These are phyloP conservation scores for Paramecium sonneborni DNA, from an alignment of 73 alveolate species.

Conservation along the genomic window DNA sequence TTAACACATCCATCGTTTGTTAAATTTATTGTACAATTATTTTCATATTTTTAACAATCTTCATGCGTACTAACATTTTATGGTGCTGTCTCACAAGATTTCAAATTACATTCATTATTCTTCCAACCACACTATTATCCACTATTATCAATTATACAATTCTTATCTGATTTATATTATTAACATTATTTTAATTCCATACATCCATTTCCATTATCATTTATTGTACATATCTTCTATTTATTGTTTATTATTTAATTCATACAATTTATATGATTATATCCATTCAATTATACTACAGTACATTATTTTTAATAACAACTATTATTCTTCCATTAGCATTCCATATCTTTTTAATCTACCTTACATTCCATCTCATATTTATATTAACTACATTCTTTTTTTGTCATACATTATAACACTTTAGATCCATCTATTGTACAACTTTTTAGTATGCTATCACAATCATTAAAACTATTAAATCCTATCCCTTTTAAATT, in stretches of 20 bases:
- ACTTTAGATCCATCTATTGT: not conserved
- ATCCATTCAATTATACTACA: not conserved
- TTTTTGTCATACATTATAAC: not conserved
- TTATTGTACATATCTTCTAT: not conserved
- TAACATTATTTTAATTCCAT: not conserved
- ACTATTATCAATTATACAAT: not conserved
- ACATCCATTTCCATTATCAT: not conserved
- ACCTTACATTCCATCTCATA: not conserved
- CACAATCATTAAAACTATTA: not conserved
- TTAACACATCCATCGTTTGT: not conserved
- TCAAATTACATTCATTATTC: not conserved
- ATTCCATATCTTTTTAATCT: not conserved
- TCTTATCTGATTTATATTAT: not conserved
- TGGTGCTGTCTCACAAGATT: constrained; percentile 20
- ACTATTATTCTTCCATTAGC: not conserved
- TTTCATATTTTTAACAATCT: not conserved
- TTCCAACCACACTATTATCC: not conserved
- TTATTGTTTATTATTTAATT: not conserved
- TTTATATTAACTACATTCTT: not conserved
- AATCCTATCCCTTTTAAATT: not conserved
- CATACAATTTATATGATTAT: not conserved
- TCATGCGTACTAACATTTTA: not conserved
- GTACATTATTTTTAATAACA: not conserved
- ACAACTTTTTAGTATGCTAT: not conserved
- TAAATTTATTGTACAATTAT: not conserved